Evolutionary conservation across 805 yeast genomes (phyloP).

Genomic region (Ogataea trehalophila): DNA sequence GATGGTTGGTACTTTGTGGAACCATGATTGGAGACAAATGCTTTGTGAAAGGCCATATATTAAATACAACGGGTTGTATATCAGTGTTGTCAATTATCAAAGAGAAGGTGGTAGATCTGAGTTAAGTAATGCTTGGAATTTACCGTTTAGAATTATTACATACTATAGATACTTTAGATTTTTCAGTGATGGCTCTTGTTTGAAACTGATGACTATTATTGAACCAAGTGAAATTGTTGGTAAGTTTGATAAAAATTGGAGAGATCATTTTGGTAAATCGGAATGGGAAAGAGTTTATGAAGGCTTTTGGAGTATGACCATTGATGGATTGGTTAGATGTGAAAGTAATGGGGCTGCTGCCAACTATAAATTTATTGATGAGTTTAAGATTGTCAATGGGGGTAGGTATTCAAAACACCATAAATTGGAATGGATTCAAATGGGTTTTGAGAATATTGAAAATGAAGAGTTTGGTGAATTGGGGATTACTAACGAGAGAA

Average conservation of each 20-base stretch:
- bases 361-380: slow-evolving; percentile 59
- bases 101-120: slow-evolving; percentile 76
- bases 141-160: slow-evolving; percentile 79
- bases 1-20: slow-evolving; percentile 37
- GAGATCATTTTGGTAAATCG: slow-evolving; percentile 18
- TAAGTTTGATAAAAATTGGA: slow-evolving; percentile 34
- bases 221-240: slow-evolving; percentile 72
- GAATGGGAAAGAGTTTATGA: slow-evolving; percentile 34
- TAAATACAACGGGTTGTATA: slow-evolving; percentile 78
- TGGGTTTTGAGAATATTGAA: slow-evolving; percentile 40
- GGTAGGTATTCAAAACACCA: slow-evolving; percentile 60
- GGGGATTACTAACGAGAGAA: slow-evolving; percentile 65
- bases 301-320: slow-evolving; percentile 56
- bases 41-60: slow-evolving; percentile 64
- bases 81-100: slow-evolving; percentile 77
- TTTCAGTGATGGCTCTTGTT: slow-evolving; percentile 69
- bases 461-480: slow-evolving; percentile 30
- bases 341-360: slow-evolving; percentile 54
- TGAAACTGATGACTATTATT: slow-evolving; percentile 62
- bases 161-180: slow-evolving; percentile 85
- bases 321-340: slow-evolving; percentile 50
- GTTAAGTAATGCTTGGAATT: slow-evolving; percentile 59
- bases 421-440: slow-evolving; percentile 66
- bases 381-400: slow-evolving; percentile 50
- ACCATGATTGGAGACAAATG: slow-evolving; percentile 47